Base-by-base conservation (phyloP, 2,329 filamentous ascomycete species). In the Ceratocystis huliohia region DNA sequence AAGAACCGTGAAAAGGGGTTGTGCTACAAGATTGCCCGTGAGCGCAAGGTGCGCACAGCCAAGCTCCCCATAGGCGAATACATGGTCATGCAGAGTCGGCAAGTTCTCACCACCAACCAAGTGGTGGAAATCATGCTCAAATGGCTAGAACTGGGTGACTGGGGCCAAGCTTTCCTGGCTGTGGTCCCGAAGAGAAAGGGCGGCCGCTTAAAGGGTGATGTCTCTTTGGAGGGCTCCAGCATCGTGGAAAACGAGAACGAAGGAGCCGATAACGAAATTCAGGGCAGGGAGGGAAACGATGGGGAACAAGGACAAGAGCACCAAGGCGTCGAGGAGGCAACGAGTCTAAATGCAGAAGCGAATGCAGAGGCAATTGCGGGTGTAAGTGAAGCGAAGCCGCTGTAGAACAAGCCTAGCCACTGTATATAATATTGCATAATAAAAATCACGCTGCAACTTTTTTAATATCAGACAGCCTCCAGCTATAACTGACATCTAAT, bases 1-100 rank as follows among this genome's bases (percentile, higher is more conserved):
- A 92, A 92, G 77, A 99, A 99, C 76, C 84, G 94, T 57, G 88
- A 99, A 76, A 99, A 99, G 78, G 91, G 90, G 0, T 81, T 99
- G 46, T 99, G 94, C 76, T 91, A 96, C 80, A 88, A 87, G 71
- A 82, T 88, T 17, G 94, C 94, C 0, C 80, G 83, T 65, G 84
- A 87, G 65, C 81, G 81, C 69, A 89, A 89, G 0, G 84, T 99
- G 71, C 87, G 88, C 69, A 97, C 94, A 0, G 94, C 93, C 1
- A 92, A 91, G 74, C 76, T 99, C 66, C 94, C 94, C 0, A 97
- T 99, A 71, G 91, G 91, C n/a, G 87, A 97, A 69, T 97, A 90
- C 75, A 87, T 99, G 80, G 83, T 91, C 69, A 95, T 99, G 89
- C 83, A 87, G 66, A 92, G 88, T 71, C 84, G 94, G 41, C 85